A percentile compares a stretch with the other conserved stretches of the same genome.
phyloP scores from a whole-genome alignment of 768 basidiomycete genomes.

The Collybia mongolica region DNA sequence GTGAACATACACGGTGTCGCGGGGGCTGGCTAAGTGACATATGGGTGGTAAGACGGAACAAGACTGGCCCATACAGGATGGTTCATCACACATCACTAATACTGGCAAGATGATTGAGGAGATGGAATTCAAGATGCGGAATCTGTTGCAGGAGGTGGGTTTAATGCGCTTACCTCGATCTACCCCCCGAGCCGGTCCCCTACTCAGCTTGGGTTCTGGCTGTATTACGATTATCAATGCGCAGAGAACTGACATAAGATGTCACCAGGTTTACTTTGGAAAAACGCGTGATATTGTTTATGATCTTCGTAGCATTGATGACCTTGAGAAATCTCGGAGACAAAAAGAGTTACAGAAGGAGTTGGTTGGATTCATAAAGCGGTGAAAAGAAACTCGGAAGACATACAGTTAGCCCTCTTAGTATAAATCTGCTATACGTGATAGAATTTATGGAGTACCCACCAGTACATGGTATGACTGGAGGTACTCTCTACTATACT shows the following conservation, averaged over 20 bases:
- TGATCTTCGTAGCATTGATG: constrained; percentile 85
- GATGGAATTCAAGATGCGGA: constrained; percentile 99
- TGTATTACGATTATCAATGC: not conserved
- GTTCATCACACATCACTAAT: constrained; percentile 86
- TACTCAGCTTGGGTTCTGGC: not conserved
- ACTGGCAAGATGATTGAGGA: constrained; percentile 97
- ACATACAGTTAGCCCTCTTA: constrained; percentile 1
- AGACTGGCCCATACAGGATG: constrained; percentile 79
- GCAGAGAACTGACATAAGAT: constrained; percentile 1
- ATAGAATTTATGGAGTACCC: no score
- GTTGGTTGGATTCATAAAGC: constrained; percentile 82
- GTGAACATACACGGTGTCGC: constrained; percentile 19
- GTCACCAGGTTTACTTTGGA: constrained; percentile 80
- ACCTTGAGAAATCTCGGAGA: constrained; percentile 76
- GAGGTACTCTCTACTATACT: no score
- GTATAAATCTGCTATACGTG: no score
- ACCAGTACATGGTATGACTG: no score
- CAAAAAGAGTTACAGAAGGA: constrained; percentile 90
- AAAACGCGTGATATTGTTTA: constrained; percentile 96
- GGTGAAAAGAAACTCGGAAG: constrained; percentile 29
- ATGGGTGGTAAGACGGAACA: constrained; percentile 64
- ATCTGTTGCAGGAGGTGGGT: constrained; percentile 81
- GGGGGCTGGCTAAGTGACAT: constrained; percentile 1
- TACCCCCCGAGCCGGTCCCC: constrained; percentile 3
- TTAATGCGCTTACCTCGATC: not conserved